phyloP scores from a whole-genome alignment of 1,284 basidiomycete species.

The Lentinula novae-zelandiae region DNA sequence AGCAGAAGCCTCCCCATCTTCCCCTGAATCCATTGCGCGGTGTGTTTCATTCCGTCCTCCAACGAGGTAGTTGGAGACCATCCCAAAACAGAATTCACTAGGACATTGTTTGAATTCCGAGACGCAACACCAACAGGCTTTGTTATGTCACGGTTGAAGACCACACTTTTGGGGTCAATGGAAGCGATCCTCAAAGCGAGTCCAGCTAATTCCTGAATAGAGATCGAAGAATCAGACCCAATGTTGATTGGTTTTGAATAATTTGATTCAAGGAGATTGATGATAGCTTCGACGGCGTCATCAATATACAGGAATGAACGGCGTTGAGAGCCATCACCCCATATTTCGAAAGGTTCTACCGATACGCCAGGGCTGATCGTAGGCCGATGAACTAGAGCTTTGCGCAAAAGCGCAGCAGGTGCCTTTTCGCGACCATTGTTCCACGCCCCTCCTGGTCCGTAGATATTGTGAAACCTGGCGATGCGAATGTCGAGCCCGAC shows the following conservation, averaged over 20 bases:
- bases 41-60: conserved; percentile 42
- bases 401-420: conserved; percentile 54
- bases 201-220: conserved; percentile 40
- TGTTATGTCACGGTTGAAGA: conserved; percentile 24
- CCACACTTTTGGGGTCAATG: conserved; percentile 26
- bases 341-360: conserved; percentile 41
- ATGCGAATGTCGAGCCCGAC: conserved; percentile 38
- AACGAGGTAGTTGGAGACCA: conserved; percentile 42
- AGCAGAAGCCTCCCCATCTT: neutral
- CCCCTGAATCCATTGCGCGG: conserved; percentile 41
- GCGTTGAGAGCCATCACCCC: conserved; percentile 51
- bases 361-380: conserved; percentile 15
- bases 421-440: conserved; percentile 53
- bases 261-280: conserved; percentile 37
- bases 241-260: conserved; percentile 42
- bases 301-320: conserved; percentile 55
- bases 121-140: conserved; percentile 46
- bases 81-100: conserved; percentile 21
- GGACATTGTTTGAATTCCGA: conserved; percentile 50
- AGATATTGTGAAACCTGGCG: conserved; percentile 59
- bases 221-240: conserved; percentile 43
- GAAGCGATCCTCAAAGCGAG: conserved; percentile 35
- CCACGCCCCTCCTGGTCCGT: conserved; percentile 52
- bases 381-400: conserved; percentile 37
- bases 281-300: conserved; percentile 47